phyloP scores from a whole-genome alignment of 1,139 yeast genomes.

The Suhomyces coccinellae region DNA sequence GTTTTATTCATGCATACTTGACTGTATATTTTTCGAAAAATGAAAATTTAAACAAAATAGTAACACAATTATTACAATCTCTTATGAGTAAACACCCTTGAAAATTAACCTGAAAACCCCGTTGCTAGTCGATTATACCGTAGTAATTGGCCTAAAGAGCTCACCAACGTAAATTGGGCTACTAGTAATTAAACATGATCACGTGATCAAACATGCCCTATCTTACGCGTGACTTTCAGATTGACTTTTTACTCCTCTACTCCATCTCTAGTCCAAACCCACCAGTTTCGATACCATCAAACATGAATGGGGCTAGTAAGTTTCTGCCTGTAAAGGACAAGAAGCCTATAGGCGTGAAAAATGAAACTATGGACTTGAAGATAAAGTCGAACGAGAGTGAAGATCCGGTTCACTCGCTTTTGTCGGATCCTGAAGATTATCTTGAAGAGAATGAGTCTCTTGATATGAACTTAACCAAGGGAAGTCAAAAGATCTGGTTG shows the following conservation, averaged over 20 bases:
- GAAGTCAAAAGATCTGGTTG: conserved; percentile 80
- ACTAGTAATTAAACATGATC: too few species aligned
- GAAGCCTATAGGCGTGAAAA: conserved; percentile 1
- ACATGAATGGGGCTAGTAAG: conserved; percentile 3
- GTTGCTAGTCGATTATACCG: too few species aligned
- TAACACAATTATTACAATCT: too few species aligned
- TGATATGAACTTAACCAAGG: conserved; percentile 56
- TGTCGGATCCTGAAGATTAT: conserved; percentile 51
- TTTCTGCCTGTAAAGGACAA: conserved; percentile 7
- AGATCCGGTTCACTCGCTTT: conserved; percentile 27
- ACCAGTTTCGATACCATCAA: background rate
- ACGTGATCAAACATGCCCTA: too few species aligned
- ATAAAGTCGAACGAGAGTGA: conserved; percentile 27
- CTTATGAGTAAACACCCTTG: too few species aligned
- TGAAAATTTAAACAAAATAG: too few species aligned
- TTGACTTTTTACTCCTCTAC: background rate
- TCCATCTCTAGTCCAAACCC: background rate
- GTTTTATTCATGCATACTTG: too few species aligned
- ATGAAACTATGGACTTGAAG: conserved; percentile 10
- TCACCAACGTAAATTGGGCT: too few species aligned
- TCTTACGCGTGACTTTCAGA: background rate
- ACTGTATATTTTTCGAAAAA: too few species aligned
- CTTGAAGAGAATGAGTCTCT: conserved; percentile 58
- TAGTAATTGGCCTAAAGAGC: too few species aligned
- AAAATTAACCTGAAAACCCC: too few species aligned